Evolutionary conservation across 78 protist species (phyloP), one percentile per base, ranked within the genome.

Genomic region (Dictyostelium firmibasis): DNA sequence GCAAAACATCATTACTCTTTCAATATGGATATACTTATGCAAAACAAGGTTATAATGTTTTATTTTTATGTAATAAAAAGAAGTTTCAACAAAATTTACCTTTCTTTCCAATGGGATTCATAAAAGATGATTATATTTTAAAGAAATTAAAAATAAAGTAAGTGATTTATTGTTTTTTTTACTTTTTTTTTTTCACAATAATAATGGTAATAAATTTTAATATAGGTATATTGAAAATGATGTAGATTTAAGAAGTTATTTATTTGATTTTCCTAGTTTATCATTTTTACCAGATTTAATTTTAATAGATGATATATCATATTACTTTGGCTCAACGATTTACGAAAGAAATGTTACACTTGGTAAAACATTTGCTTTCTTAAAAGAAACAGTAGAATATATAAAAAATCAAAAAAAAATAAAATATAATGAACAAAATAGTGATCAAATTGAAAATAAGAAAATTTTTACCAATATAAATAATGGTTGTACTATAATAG

Each of bases 1-100:
- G 85, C 13, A 88, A 79, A 44, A 41, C 86, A 38, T 88, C 93
- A 44, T 44, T 88, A 64, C 50, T 88, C 27, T 88, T 88, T 78
- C 93, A 88, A 62, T 88, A 88, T 88, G 93, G 93, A 41, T 88
- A 88, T 57, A 78, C 81, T 0, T 64, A 41, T 88, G 79, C 86
- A 18, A 88, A 79, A 79, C 72, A 88, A 79, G 93, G 81, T 31
- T 27, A 79, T 10, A 27, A 33, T 79, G 93, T 88, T 77, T 50
- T 88, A 31, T 88, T 60, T 13, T 38, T 76, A 31, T 35, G 62
- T 16, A 50, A 78, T 64, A 88, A 75, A n/a, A 88, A 79, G 20
- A 88, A 82, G 69, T 88, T 88, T 76, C 41, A 41, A 13, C 41
- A 67, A n/a, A 60, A 47, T 13, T 23, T 67, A 84, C 89, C 89